Evolutionary conservation across 192 early-diverging fungal species (phyloP), one percentile per base, ranked within the genome.

Genomic region (Blastocladiella britannica): DNA sequence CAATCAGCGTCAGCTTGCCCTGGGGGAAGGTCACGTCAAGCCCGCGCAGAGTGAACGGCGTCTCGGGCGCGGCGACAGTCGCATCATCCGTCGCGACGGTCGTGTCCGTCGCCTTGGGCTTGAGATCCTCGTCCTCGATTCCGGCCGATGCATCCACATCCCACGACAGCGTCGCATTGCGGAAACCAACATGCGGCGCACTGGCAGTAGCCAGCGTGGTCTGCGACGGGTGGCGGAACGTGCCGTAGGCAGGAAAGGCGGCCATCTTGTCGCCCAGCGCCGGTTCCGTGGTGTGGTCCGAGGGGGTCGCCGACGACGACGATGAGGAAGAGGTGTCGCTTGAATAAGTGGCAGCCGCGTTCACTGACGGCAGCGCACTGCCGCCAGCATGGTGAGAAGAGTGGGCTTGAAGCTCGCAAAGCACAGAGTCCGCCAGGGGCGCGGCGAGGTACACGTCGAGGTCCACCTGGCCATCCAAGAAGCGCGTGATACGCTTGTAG

Each of bases 1-100:
- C 79, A 31, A 94, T 64, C 15, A 92, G 73, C 25, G 83, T 82
- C 8, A 91, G 74, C 53, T 83, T 79, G 43, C 78, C 78, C 7
- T 61, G 37, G 4, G 84, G 82, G 66, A 95, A 86, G 1, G 62
- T 65, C 51, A 87, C 57, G 58, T 77, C 74, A 5, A 91, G 55
- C 53, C 85, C 72, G 47, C 58, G 65, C 18, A 89, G 73, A 24
- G 68, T 58, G 53, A 87, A 87, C 20, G 60, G 64, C n/a, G n/a
- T n/a, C 24, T 29, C 28, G 8, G 26, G 24, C 29, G 26, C 12
- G 31, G 37, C 37, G 37, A 47, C 15, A 2, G 37, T 47, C 37
- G 37, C n/a, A n/a, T n/a, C n/a, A n/a, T 20, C 37, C 12, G 37
- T 20, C 15, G 37, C 37, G 15, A 47, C 15, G 9, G 37, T 20